Evolutionary conservation across 2,329 filamentous ascomycete genomes (phyloP), one percentile per base, ranked within the genome.

Genomic region (Penicillium expansum): DNA sequence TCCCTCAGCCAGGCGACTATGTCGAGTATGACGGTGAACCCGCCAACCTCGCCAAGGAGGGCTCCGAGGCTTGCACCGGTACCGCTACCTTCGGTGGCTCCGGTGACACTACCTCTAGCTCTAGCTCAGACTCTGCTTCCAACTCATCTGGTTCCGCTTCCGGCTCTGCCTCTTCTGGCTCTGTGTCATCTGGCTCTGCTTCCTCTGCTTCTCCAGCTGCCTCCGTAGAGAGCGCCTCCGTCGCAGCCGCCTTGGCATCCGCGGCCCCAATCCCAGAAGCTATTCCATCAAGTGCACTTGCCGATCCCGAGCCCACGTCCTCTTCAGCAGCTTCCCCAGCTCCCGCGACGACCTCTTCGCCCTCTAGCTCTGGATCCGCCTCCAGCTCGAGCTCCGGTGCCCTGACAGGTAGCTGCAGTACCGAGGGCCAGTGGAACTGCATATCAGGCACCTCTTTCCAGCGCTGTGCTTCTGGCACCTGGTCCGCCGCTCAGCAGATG

Each of bases 1-100:
- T 87, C 77, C 87, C 88, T 8, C 77, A 89, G 62, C 83, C 89
- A 0, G 90, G 90, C 48, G 60, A 78, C 0, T 82, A 79, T 2
- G 77, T 85, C 4, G 80, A 86, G 54, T 74, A 73, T 11, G 75
- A 80, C 56, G 79, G 79, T 41, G 67, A 76, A 24, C 51, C 71
- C 0, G 68, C 73, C 43, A 67, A 74, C 38, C 74, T 80, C 13
- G 62, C 70, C 33, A 43, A 67, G 3, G 61, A 59, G 14, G 71
- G 72, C 30, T 62, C 47, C 59, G 64, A 63, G 43, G 69, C 61
- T 60, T 75, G 67, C 58, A 61, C 57, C 37, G 74, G 70, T 50
- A 62, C 61, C 30, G 64, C 71, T 45, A 72, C 71, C 1, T 70
- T 73, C 48, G 65, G 67, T n/a, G 65, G 64, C 4, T 67, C 69